Evolutionary conservation across 148 eudicot species (phyloP), one percentile per base, ranked within the genome.

Genomic region (Chenopodium suecicum): DNA sequence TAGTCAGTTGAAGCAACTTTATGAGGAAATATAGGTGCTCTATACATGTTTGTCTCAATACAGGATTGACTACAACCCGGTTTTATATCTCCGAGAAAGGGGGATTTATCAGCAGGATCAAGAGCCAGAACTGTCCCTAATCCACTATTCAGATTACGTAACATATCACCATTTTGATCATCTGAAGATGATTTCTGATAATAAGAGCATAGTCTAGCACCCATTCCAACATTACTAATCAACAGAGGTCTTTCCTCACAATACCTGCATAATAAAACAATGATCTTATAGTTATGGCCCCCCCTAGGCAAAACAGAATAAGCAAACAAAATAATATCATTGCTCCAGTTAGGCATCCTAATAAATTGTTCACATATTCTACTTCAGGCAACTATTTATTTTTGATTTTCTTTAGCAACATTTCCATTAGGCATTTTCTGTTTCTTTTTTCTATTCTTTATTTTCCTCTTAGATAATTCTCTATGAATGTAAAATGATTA

Each of bases 181-280:
- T 88, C 90, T 29, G 94, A 87, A 41, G 92, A 76, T 70, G 91
- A 85, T 86, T 96, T 96, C 83, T 94, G 99, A 88, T 96, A 96
- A 87, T 94, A 94, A 75, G 98, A 92, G 85, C 97, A 94, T 50
- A 96, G 84, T 85, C 98, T 91, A 69, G 99, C 99, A 84, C 98
- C 98, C 99, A 96, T 96, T 76, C 99, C 99, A 78, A 81, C 84
- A 85, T 96, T 96, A 67, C 99, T 97, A 77, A 96, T 86, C 69
- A 96, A 91, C 68, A 91, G 86, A 88, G 99, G 99, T 83, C 99
- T 92, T 90, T 94, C 99, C 84, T 96, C 99, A 84, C 94, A 96
- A 70, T 96, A 96, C 88, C 99, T 96, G 86, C 86, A 85, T 78
- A 85, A 22, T 68, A 78, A 23, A 74, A 78, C 47, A 12, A 54